Percentiles rank a stretch among this genome's conserved stretches.
Conservation (phyloP, 2,329 filamentous ascomycete genomes). For the Monosporascus sp. region DNA sequence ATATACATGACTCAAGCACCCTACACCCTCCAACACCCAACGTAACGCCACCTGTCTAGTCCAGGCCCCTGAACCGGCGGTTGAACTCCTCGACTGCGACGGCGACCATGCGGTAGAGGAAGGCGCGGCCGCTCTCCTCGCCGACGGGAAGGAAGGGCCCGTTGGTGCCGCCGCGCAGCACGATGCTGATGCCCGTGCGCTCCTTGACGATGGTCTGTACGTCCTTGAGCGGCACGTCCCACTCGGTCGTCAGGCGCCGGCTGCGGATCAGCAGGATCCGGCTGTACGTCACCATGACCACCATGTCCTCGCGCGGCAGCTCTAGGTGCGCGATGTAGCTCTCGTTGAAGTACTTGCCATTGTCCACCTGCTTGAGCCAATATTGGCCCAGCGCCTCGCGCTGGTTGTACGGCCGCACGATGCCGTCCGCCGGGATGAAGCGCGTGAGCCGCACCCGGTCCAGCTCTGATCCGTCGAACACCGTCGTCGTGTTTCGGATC, state of each 20-base stretch:
- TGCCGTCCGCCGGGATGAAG: constrained; percentile 86
- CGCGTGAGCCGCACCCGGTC: constrained; percentile 91
- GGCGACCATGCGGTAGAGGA: constrained; percentile 60
- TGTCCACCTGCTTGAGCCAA: constrained; percentile 98
- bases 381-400: constrained; percentile 94
- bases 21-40: no score
- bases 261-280: constrained; percentile 87
- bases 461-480: constrained; percentile 91
- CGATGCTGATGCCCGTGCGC: constrained; percentile 84
- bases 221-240: constrained; percentile 94
- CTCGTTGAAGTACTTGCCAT: constrained; percentile 96
- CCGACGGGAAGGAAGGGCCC: constrained; percentile 91
- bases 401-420: constrained; percentile 90
- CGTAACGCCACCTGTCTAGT: constrained; percentile 12
- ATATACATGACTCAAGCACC: no score
- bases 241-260: constrained; percentile 80
- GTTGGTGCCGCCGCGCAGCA: constrained; percentile 82
- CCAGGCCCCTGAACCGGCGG: constrained; percentile 47
- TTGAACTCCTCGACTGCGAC: constrained; percentile 65
- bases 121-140: constrained; percentile 69
- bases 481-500: constrained; percentile 96
- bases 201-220: constrained; percentile 97
- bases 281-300: constrained; percentile 81
- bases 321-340: constrained; percentile 96
- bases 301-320: constrained; percentile 79